Base-by-base conservation (phyloP, 345 rosid genomes). In the Schrenkiella parvula region DNA sequence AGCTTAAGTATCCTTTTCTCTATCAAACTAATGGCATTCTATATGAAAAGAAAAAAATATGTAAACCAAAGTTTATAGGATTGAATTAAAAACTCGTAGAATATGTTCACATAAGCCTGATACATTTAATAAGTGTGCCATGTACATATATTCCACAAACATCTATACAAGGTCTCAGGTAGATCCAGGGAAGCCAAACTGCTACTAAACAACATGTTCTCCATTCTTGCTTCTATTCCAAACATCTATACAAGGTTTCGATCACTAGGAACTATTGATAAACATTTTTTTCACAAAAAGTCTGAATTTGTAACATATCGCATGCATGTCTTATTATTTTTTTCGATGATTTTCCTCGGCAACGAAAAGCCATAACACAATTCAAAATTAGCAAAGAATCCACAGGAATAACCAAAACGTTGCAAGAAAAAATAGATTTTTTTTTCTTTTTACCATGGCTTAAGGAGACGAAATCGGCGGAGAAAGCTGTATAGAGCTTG, bases 401-500 rank as follows among this genome's bases (percentile, higher is more conserved):
- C 42, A 54, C 37, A 57, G 14, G 51, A 53, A n/a, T n/a, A n/a
- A 25, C 48, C 18, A 0, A 11, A 52, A 10, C 41, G 29, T 29
- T 54, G 21, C 51, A 41, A 68, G 21, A 26, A 5, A 71, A 38
- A 6, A 18, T 6, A 70, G 59, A 4, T 1, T 26, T 13, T 19
- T 3, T 41, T 14, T 3, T n/a, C n/a, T n/a, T 54, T 3, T 54
- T 58, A 71, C 75, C 75, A 71, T 71, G 8, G 75, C 52, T 48
- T 37, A 50, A 38, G 51, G 60, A 28, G 68, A 71, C 12, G 60
- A 28, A 18, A 37, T 60, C 59, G 59, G 31, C 41, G 50, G 60
- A 39, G 47, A 31, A 12, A 48, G 21, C 39, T 6, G 18, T n/a
- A n/a, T 25, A 32, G 8, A 26, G 4, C 47, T 59, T 59, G 8